Conservation (phyloP, 2,329 filamentous ascomycete species). For the Coniochaeta sp. region DNA sequence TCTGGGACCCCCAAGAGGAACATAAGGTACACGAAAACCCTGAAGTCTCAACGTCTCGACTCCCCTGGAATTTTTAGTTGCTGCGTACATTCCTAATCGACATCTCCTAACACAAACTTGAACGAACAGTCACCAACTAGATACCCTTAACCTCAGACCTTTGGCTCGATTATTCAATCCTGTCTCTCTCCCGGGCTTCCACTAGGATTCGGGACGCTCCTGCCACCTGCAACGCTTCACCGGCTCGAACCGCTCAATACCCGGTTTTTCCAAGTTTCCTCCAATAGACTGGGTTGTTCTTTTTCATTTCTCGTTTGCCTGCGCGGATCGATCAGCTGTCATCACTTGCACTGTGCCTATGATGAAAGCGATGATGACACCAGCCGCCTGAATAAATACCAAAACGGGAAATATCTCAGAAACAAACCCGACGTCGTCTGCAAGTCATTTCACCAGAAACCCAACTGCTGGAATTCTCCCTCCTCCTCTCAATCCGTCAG, state of each 20-base stretch:
- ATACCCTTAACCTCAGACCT: too few relatives aligned
- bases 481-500: background rate
- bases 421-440: background rate
- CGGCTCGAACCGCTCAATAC: background rate
- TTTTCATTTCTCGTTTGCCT: background rate
- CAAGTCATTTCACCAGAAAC: background rate
- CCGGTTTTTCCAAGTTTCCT: background rate
- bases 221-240: too few relatives aligned
- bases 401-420: constrained; percentile 3
- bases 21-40: too few relatives aligned
- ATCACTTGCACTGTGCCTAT: constrained; percentile 7
- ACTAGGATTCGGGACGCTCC: too few relatives aligned
- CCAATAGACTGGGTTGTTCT: background rate
- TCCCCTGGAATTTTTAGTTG: too few relatives aligned
- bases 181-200: too few relatives aligned
- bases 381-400: constrained; percentile 8
- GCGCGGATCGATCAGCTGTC: background rate
- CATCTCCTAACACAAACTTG: too few relatives aligned
- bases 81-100: background rate
- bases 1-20: too few relatives aligned
- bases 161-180: too few relatives aligned
- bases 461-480: background rate
- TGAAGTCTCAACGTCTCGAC: too few relatives aligned
- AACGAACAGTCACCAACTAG: too few relatives aligned
- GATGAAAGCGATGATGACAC: constrained; percentile 20